Evolutionary conservation across 192 early-diverging fungal genomes (phyloP), one percentile per base, ranked within the genome.

Genomic region (Anaeromyces robustus): DNA sequence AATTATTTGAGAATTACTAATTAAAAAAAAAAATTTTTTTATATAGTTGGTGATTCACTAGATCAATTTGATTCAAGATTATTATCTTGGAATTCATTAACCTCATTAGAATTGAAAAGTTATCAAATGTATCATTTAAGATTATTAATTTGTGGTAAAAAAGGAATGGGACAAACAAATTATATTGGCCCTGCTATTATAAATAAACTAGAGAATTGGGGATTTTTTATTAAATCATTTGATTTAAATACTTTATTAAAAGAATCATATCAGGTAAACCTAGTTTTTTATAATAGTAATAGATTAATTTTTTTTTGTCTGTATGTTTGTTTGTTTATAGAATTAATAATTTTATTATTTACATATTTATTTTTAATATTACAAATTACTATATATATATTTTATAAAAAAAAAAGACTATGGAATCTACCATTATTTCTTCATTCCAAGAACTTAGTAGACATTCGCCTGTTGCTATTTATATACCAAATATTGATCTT

Each of bases 391-490:
- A 39, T 13, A 14, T 14, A 29, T 78, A 29, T 30, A 29, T 12
- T 30, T 12, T 30, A 14, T 13, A 12, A 17, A 30, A 30, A 14
- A 1, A 4, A 7, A 12, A 81, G 41, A 86, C 87, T 12, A 85
- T 86, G 0, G 90, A 89, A 22, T 83, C 89, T 0, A 84, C 85
- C 7, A 86, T 92, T 29, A 86, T 89, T n/a, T 88, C 87, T 37
- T 79, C 85, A 30, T 89, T 93, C 78, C 79, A 84, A 29, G 92
- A 92, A 81, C 87, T 92, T 30, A 88, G 87, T 77, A 87, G 92
- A 4, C 89, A 89, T 30, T 85, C 87, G 37, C 89, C 89, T 29
- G 88, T 89, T 78, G 85, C 89, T 29, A 84, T 92, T 11, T 91
- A 90, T 68, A 79, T 94, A 16, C 90, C 92, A 12, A 82, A 86